These are phyloP conservation scores for Delonix regia DNA, from an alignment of 306 rosid genomes.

Conservation along the genomic window DNA sequence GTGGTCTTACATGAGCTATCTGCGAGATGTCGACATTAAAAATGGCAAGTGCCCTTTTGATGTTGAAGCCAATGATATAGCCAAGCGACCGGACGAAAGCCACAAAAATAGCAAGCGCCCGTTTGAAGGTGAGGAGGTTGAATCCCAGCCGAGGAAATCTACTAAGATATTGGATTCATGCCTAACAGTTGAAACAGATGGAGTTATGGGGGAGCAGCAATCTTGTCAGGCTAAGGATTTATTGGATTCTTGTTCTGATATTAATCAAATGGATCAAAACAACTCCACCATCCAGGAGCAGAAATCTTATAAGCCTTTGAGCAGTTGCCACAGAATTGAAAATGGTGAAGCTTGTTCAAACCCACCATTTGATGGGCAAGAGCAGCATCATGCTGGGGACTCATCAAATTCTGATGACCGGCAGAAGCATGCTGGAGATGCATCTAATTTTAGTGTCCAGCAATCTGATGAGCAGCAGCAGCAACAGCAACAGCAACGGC, in stretches of 20 bases:
- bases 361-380: constrained; percentile 17
- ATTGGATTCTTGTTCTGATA: constrained; percentile 13
- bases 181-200: constrained; percentile 40
- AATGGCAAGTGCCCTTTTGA: constrained; percentile 19
- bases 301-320: neutral
- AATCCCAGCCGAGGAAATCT: constrained; percentile 51
- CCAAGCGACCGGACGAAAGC: constrained; percentile 43
- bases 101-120: constrained; percentile 61
- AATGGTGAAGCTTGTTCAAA: constrained; percentile 27
- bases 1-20: constrained; percentile 67
- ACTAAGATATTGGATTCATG: constrained; percentile 48
- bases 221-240: constrained; percentile 22
- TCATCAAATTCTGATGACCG: no score
- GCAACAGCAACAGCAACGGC: neutral
- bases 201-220: constrained; percentile 32
- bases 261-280: constrained; percentile 52
- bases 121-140: constrained; percentile 51
- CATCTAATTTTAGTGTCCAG: constrained; percentile 24
- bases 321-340: constrained; percentile 12
- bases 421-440: neutral
- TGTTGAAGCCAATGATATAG: neutral
- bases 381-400: neutral
- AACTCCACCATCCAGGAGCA: constrained; percentile 36
- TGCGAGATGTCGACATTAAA: constrained; percentile 51
- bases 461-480: constrained; percentile 42